These are phyloP conservation scores for Chlorella sp. DNA, from an alignment of 139 green algal species.

Conservation along the genomic window DNA sequence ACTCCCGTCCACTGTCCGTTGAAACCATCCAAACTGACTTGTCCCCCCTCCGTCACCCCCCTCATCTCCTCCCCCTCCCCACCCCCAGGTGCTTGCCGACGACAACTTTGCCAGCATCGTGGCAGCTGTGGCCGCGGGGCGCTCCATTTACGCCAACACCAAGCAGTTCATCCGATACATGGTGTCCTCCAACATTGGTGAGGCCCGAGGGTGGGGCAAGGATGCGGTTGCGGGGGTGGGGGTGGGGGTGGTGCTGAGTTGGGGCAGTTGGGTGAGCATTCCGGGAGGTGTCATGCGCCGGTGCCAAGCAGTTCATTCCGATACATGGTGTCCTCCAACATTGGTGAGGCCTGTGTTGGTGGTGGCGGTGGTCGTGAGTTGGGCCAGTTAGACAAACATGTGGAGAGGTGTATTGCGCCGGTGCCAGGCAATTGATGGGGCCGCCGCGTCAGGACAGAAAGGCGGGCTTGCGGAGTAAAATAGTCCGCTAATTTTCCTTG, in stretches of 20 bases:
- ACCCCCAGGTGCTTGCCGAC: constrained; percentile 83
- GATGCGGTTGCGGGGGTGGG: too few species aligned
- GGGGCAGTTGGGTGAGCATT: too few species aligned
- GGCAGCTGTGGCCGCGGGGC: constrained; percentile 87
- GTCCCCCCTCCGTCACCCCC: too few species aligned
- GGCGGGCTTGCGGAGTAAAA: too few species aligned
- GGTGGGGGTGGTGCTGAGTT: not conserved
- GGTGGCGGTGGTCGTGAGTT: not conserved
- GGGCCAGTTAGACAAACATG: too few species aligned
- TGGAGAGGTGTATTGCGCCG: too few species aligned
- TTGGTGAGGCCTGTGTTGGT: constrained; percentile 73
- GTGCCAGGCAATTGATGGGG: constrained; percentile 99
- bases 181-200: constrained; percentile 97
- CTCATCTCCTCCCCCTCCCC: not conserved
- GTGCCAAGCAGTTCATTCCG: constrained; percentile 99
- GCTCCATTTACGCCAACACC: constrained; percentile 98
- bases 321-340: constrained; percentile 99
- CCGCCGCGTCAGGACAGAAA: too few species aligned
- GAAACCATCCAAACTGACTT: too few species aligned
- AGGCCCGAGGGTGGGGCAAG: too few species aligned
- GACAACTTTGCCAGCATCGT: constrained; percentile 95
- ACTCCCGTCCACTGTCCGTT: too few species aligned
- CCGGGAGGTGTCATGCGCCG: too few species aligned
- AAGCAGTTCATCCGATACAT: constrained; percentile 99
- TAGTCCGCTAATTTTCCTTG: too few species aligned